A percentile compares a stretch with the other conserved stretches of the same genome.
phyloP scores from a whole-genome alignment of 441 rosid species.

The Eutrema salsugineum region DNA sequence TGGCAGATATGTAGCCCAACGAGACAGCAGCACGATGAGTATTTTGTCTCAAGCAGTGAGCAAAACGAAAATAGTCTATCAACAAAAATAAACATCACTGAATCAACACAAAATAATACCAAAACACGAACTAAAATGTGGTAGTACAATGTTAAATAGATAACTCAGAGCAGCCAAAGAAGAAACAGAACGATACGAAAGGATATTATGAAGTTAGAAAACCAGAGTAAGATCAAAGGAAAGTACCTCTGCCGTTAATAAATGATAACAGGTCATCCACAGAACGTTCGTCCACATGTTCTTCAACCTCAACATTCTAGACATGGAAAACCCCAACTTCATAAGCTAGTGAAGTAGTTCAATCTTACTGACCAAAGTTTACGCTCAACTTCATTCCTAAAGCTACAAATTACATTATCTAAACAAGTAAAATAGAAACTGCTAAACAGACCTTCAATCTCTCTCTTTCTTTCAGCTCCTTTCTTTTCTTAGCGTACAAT shows the following conservation, averaged over 20 bases:
- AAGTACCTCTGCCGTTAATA: slow-evolving; percentile 76
- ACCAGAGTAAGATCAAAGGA: slow-evolving; percentile 6
- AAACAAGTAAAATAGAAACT: neutral
- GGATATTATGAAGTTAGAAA: neutral
- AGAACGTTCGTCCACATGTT: slow-evolving; percentile 71
- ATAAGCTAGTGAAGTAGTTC: slow-evolving; percentile 10
- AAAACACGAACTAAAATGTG: neutral
- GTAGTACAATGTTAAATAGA: neutral
- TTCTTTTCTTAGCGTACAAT: slow-evolving; percentile 62
- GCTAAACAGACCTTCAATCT: slow-evolving; percentile 45
- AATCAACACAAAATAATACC: neutral
- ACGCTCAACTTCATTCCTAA: neutral
- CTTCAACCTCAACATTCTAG: slow-evolving; percentile 69
- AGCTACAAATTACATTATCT: slow-evolving; percentile 3
- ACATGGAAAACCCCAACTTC: slow-evolving; percentile 24
- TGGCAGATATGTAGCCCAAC: neutral
- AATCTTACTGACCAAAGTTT: neutral
- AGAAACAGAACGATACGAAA: neutral
- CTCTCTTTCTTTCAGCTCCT: slow-evolving; percentile 63
- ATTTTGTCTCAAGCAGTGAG: neutral
- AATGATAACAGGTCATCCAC: slow-evolving; percentile 84
- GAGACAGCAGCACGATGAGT: neutral
- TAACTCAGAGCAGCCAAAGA: neutral
- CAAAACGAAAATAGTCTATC: neutral
- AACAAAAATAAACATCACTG: neutral